These are phyloP conservation scores for Exophiala aquamarina DNA, from an alignment of 2,329 filamentous ascomycete genomes.

Conservation along the genomic window DNA sequence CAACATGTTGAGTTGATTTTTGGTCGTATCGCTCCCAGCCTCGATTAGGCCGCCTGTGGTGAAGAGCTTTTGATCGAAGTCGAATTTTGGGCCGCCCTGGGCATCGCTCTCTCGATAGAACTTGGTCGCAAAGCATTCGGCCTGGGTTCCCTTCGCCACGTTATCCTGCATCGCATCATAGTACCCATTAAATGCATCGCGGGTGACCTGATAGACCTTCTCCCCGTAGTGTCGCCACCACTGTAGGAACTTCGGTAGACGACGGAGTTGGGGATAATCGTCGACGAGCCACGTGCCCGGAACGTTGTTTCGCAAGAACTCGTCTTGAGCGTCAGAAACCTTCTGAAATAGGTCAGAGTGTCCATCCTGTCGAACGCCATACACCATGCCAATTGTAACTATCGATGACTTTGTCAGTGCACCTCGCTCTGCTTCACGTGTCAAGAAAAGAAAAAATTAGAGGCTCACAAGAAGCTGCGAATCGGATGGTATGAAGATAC, in stretches of 20 bases:
- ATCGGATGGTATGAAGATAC: no score
- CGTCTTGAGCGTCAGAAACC: constrained; percentile 2
- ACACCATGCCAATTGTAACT: neutral
- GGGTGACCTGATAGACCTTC: neutral
- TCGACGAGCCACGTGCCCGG: constrained; percentile 44
- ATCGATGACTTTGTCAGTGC: no score
- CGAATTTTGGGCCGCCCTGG: no score
- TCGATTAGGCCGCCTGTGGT: constrained; percentile 29
- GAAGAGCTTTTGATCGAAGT: constrained; percentile 31
- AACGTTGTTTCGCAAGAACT: constrained; percentile 15
- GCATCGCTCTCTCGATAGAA: no score
- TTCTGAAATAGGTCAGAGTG: constrained; percentile 2
- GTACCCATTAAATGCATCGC: neutral
- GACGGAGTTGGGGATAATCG: constrained; percentile 43
- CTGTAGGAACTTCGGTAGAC: constrained; percentile 38
- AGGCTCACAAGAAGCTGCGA: no score
- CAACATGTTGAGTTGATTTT: constrained; percentile 44
- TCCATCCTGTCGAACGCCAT: neutral
- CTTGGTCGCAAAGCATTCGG: neutral
- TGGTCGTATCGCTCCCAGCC: constrained; percentile 26
- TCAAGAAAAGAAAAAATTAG: no score
- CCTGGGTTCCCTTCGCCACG: neutral
- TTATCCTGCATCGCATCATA: neutral
- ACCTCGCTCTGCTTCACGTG: no score
- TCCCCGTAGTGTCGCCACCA: constrained; percentile 1